A percentile compares a stretch with the other conserved stretches of the same genome.
Evolutionary conservation across 1,284 basidiomycete genomes (phyloP).

Genomic region (Fomes fomentarius): DNA sequence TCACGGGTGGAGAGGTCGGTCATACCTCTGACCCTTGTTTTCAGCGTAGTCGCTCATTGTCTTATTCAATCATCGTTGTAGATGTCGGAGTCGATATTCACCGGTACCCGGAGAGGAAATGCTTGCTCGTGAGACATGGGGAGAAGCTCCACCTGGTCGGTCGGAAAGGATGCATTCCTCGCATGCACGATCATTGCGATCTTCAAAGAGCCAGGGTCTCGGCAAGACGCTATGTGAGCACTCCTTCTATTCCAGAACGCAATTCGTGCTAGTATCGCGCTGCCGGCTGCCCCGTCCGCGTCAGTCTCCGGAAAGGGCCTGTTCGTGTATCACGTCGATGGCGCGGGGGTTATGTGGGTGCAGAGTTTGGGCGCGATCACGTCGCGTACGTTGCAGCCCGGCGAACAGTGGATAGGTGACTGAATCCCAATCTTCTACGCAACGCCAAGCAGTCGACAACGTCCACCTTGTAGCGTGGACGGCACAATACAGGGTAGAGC

Average conservation of each 20-base stretch:
- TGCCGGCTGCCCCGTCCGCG: neutral
- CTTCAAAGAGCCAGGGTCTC: slow-evolving; percentile 33
- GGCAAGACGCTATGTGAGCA: slow-evolving; percentile 37
- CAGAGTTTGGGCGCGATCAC: slow-evolving; percentile 37
- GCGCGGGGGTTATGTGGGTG: slow-evolving; percentile 36
- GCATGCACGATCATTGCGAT: slow-evolving; percentile 30
- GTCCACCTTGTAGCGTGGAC: slow-evolving; percentile 39
- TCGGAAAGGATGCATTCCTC: slow-evolving; percentile 37
- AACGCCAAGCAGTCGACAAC: slow-evolving; percentile 30
- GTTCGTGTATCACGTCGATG: slow-evolving; percentile 31
- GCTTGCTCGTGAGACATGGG: slow-evolving; percentile 38
- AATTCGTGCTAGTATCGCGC: neutral
- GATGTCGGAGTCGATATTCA: slow-evolving; percentile 33
- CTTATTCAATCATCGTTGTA: neutral
- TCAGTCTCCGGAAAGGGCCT: slow-evolving; percentile 39
- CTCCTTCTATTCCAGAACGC: too few species aligned
- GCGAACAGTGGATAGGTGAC: slow-evolving; percentile 40
- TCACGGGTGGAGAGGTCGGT: slow-evolving; percentile 32
- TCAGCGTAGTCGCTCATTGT: too few species aligned
- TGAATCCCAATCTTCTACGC: neutral
- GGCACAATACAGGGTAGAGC: slow-evolving; percentile 37
- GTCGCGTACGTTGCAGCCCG: slow-evolving; percentile 30
- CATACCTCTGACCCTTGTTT: too few species aligned
- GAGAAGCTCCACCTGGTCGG: slow-evolving; percentile 34
- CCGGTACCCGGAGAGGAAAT: slow-evolving; percentile 37